A percentile compares a stretch with the other conserved stretches of the same genome.
Evolutionary conservation across 2,329 filamentous ascomycete genomes (phyloP).

Genomic region (Pestalotiopsis sp.): DNA sequence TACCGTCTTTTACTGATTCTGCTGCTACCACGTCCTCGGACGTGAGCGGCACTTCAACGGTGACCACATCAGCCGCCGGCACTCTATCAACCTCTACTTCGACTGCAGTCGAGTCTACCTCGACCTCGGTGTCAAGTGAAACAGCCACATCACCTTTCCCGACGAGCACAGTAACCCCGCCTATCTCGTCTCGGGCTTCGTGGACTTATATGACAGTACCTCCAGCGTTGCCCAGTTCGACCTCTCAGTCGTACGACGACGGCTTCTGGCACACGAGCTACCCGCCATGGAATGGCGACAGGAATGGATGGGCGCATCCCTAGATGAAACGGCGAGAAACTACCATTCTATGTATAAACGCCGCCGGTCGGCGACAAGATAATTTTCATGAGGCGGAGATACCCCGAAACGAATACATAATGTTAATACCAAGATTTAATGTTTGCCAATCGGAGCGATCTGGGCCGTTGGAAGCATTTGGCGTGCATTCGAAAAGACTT

Average conservation of each 20-base stretch:
- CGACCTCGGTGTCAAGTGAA: not conserved
- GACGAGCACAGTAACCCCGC: not conserved
- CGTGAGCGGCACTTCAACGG: not conserved
- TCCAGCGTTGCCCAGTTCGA: slow-evolving; percentile 1
- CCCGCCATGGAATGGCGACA: slow-evolving; percentile 11
- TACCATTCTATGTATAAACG: not conserved
- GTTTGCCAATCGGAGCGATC: not conserved
- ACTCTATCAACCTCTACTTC: not conserved
- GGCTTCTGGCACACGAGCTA: slow-evolving; percentile 16
- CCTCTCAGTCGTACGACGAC: slow-evolving; percentile 13
- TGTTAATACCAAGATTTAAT: slow-evolving; percentile 9
- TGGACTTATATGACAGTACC: not conserved
- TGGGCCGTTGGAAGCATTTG: too few relatives aligned
- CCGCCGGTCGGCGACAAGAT: not conserved
- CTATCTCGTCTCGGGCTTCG: not conserved
- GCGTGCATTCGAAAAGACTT: too few relatives aligned
- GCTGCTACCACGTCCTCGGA: not conserved
- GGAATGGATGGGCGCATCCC: too few relatives aligned
- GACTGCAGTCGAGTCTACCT: not conserved
- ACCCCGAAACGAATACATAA: slow-evolving; percentile 2
- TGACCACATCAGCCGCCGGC: not conserved
- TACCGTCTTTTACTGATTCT: not conserved
- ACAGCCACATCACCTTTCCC: not conserved
- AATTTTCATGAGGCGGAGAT: not conserved
- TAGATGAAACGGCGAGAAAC: not conserved